phyloP scores from a whole-genome alignment of 202 grass and related monocot genomes.

The Panicum virgatum region DNA sequence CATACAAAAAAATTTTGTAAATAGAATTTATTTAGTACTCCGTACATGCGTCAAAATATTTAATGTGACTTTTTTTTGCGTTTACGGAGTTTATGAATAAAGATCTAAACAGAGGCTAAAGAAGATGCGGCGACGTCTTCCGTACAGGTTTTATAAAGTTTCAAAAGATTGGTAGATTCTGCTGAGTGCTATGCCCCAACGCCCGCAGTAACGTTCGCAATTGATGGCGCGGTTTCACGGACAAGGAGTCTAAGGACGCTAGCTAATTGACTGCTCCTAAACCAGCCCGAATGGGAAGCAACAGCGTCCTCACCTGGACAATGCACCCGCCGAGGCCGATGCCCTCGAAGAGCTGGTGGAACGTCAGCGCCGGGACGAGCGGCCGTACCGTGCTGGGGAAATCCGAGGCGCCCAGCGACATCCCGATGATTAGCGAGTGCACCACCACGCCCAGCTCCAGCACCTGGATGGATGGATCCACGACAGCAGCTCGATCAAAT shows the following conservation, averaged over 20 bases:
- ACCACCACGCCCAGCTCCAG: conserved; percentile 84
- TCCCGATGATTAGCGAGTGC: conserved; percentile 84
- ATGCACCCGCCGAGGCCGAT: conserved; percentile 86
- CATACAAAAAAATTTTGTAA: too few species aligned
- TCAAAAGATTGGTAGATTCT: background rate
- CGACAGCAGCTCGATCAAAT: background rate
- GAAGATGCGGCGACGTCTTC: background rate
- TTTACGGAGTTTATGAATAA: too few species aligned
- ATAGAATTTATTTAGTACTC: too few species aligned
- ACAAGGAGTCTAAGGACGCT: background rate
- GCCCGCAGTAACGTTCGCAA: background rate
- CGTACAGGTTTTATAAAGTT: background rate
- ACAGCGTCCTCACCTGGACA: conserved; percentile 51
- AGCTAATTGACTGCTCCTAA: background rate
- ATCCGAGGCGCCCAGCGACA: conserved; percentile 65
- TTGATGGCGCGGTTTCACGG: background rate
- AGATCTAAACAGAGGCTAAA: too few species aligned
- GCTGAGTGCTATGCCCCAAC: background rate
- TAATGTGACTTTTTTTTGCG: too few species aligned
- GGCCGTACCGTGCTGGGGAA: conserved; percentile 59
- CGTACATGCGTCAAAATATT: too few species aligned
- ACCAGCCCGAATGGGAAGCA: background rate
- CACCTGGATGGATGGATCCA: conserved; percentile 34
- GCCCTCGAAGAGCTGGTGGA: conserved; percentile 88
- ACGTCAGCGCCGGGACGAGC: conserved; percentile 61